Evolutionary conservation across 2,329 filamentous ascomycete species (phyloP).

Genomic region (Ceratocystis cacaofunesta): DNA sequence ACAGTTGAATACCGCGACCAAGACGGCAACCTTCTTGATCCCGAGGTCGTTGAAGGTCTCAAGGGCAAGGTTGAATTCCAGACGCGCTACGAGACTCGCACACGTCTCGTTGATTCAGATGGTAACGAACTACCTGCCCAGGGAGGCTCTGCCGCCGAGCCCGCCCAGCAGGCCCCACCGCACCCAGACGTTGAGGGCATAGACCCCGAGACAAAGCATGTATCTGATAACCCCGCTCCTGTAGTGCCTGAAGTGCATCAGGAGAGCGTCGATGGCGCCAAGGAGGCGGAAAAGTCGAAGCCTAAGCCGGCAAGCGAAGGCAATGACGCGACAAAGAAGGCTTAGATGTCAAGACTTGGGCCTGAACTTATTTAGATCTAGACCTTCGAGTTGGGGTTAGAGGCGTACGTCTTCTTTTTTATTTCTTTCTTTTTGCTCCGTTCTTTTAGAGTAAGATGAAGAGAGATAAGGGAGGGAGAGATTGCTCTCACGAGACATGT

Average conservation of each 20-base stretch:
- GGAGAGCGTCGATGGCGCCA: constrained; percentile 43
- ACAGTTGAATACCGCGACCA: constrained; percentile 90
- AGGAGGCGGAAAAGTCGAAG: constrained; percentile 38
- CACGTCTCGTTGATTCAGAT: constrained; percentile 61
- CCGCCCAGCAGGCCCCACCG: constrained; percentile 37
- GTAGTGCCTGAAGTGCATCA: constrained; percentile 25
- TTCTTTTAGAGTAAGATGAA: background rate
- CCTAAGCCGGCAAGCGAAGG: constrained; percentile 50
- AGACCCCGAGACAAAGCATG: constrained; percentile 41
- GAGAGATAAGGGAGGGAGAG: background rate
- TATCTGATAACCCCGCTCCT: constrained; percentile 27
- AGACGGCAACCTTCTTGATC: constrained; percentile 73
- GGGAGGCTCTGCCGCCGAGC: constrained; percentile 23
- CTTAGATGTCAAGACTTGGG: constrained; percentile 17
- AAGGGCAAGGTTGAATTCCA: constrained; percentile 91
- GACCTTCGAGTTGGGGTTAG: background rate
- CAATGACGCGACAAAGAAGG: constrained; percentile 37
- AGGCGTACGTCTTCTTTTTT: background rate
- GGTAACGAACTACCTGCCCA: constrained; percentile 57
- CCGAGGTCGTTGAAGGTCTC: constrained; percentile 68
- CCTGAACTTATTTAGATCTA: background rate
- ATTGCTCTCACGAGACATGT: background rate
- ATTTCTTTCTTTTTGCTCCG: background rate
- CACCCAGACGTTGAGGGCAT: constrained; percentile 47
- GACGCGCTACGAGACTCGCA: constrained; percentile 91